Percentiles rank a stretch among this genome's conserved stretches.
Conservation (phyloP, 164 flowering plant genomes). For the Sextonia rubra region DNA sequence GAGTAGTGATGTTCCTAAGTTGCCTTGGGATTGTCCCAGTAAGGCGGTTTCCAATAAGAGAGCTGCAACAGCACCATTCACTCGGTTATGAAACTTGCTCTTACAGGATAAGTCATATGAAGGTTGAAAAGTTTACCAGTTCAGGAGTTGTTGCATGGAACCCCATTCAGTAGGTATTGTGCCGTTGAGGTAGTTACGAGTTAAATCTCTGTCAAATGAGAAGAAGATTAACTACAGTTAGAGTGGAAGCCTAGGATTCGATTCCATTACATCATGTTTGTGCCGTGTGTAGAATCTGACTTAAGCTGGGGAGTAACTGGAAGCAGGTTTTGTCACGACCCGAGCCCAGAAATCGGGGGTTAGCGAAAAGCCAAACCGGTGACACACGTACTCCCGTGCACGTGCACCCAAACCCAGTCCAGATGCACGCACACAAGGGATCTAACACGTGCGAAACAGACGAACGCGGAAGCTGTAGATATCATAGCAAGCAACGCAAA, state of each 20-base stretch:
- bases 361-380: too few species aligned
- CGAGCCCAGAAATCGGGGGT: too few species aligned
- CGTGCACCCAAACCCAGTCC: too few species aligned
- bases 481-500: too few species aligned
- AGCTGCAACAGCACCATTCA: slow-evolving; percentile 34
- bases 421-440: too few species aligned
- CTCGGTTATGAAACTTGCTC: neutral
- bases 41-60: too few species aligned
- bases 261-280: too few species aligned
- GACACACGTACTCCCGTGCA: too few species aligned
- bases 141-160: slow-evolving; percentile 35
- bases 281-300: neutral
- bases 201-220: slow-evolving; percentile 48
- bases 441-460: too few species aligned
- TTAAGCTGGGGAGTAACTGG: neutral
- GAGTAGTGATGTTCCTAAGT: slow-evolving; percentile 35
- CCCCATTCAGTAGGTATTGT: slow-evolving; percentile 72
- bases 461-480: too few species aligned
- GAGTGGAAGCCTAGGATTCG: neutral
- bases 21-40: slow-evolving; percentile 22
- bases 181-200: slow-evolving; percentile 65
- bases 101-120: neutral
- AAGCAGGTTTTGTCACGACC: too few species aligned
- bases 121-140: slow-evolving; percentile 32
- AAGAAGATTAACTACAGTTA: neutral